These are phyloP conservation scores for Sporisorium reilianum DNA, from an alignment of 1,284 basidiomycete genomes.

Conservation along the genomic window DNA sequence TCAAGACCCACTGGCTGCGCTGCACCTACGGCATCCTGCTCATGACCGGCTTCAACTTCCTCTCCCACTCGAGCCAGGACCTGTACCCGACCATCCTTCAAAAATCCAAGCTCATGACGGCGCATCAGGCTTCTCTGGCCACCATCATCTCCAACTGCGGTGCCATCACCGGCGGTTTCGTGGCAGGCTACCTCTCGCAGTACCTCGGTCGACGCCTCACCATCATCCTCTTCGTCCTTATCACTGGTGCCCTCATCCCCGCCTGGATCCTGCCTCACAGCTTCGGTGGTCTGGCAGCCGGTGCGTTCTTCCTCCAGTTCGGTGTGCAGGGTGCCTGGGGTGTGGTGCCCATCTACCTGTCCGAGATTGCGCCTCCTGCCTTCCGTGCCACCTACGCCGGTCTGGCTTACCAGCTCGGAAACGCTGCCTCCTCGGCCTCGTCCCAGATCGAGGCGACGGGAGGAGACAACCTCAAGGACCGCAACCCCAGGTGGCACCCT, in stretches of 20 bases:
- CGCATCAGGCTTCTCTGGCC: slow-evolving; percentile 79
- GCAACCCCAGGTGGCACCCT: slow-evolving; percentile 50
- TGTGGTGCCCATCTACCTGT: slow-evolving; percentile 84
- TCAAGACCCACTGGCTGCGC: slow-evolving; percentile 84
- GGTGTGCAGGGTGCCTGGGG: slow-evolving; percentile 72
- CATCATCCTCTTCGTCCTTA: slow-evolving; percentile 75
- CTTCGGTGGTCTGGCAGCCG: slow-evolving; percentile 69
- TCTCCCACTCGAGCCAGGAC: slow-evolving; percentile 73
- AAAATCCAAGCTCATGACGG: slow-evolving; percentile 57
- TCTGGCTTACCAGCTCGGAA: slow-evolving; percentile 81
- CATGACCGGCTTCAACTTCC: slow-evolving; percentile 83
- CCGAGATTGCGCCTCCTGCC: slow-evolving; percentile 89
- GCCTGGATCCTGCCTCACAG: slow-evolving; percentile 70
- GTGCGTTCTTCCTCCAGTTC: slow-evolving; percentile 72
- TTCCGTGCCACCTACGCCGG: slow-evolving; percentile 95
- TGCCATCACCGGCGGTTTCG: slow-evolving; percentile 80
- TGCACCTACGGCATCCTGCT: slow-evolving; percentile 81
- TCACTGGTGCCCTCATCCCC: slow-evolving; percentile 59
- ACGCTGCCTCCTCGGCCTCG: slow-evolving; percentile 86
- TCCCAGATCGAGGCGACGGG: slow-evolving; percentile 89
- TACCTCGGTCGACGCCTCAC: slow-evolving; percentile 88
- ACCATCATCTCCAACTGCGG: slow-evolving; percentile 91
- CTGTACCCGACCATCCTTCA: slow-evolving; percentile 65
- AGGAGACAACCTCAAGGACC: slow-evolving; percentile 68
- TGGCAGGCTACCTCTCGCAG: slow-evolving; percentile 84